Percentiles rank a stretch among this genome's conserved stretches.
Conservation (phyloP, 2,329 filamentous ascomycete species). For the Cercospora zeina region DNA sequence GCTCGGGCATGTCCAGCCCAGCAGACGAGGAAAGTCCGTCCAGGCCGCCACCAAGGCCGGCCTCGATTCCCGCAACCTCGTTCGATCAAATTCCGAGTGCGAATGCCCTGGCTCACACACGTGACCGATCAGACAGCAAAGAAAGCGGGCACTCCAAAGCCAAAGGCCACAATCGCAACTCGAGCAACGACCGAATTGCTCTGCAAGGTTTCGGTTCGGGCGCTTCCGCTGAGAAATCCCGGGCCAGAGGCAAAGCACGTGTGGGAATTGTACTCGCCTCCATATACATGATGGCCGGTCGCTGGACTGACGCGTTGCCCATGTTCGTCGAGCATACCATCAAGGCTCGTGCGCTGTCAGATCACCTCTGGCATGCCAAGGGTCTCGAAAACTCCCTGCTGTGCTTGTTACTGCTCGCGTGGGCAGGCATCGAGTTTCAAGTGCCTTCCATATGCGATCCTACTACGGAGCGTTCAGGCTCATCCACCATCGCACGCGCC, state of each 20-base stretch:
- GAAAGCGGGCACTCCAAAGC: constrained; percentile 23
- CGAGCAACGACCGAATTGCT: constrained; percentile 59
- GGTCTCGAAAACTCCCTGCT: constrained; percentile 84
- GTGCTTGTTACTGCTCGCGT: constrained; percentile 78
- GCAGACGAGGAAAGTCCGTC: constrained; percentile 31
- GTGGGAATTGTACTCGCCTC: constrained; percentile 78
- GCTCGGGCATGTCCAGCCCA: constrained; percentile 34
- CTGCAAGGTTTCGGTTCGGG: constrained; percentile 64
- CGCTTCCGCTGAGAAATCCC: constrained; percentile 59
- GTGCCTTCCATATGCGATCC: constrained; percentile 50
- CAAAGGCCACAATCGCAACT: constrained; percentile 28
- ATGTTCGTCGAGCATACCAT: constrained; percentile 79
- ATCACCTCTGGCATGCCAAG: constrained; percentile 97
- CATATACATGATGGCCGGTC: constrained; percentile 82
- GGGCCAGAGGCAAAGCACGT: constrained; percentile 77
- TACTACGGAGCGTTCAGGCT: constrained; percentile 32
- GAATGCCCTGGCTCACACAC: constrained; percentile 43
- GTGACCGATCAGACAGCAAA: constrained; percentile 43
- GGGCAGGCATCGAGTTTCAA: constrained; percentile 80
- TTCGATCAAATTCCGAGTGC: constrained; percentile 55
- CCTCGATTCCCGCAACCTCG: constrained; percentile 53
- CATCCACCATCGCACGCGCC: constrained; percentile 31
- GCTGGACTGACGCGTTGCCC: constrained; percentile 84
- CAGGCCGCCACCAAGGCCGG: constrained; percentile 30
- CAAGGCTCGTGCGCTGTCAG: constrained; percentile 74